Percentiles rank a stretch among this genome's conserved stretches.
phyloP scores from a whole-genome alignment of 2,329 filamentous ascomycete species.

The Cyphellophora attinorum region DNA sequence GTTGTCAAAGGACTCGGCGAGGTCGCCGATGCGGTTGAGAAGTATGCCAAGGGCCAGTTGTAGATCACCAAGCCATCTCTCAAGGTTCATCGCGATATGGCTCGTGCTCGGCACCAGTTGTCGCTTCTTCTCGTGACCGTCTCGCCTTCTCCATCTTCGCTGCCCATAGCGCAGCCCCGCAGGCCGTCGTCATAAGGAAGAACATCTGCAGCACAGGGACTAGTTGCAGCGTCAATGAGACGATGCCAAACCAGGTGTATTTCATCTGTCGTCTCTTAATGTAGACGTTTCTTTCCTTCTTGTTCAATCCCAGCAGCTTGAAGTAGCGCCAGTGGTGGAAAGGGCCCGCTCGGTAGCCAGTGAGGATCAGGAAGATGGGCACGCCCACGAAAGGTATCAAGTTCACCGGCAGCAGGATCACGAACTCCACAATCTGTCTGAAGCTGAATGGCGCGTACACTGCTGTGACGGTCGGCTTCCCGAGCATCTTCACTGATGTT shows the following conservation, averaged over 20 bases:
- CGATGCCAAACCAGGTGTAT: conserved; percentile 87
- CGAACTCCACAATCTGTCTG: conserved; percentile 79
- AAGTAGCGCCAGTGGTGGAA: conserved; percentile 89
- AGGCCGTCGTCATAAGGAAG: conserved; percentile 79
- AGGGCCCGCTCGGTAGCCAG: conserved; percentile 77
- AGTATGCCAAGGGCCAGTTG: conserved; percentile 6
- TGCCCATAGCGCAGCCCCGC: conserved; percentile 79
- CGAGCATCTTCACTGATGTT: conserved; percentile 68
- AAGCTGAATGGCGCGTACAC: conserved; percentile 83
- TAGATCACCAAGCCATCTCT: too few relatives aligned
- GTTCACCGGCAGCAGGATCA: conserved; percentile 72
- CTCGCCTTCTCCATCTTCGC: conserved; percentile 61
- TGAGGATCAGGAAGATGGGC: conserved; percentile 77
- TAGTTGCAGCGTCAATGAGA: conserved; percentile 77
- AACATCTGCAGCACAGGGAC: conserved; percentile 87
- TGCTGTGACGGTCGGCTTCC: conserved; percentile 66
- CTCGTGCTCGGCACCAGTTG: conserved; percentile 16
- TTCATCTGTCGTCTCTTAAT: conserved; percentile 62
- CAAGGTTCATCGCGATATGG: conserved; percentile 28
- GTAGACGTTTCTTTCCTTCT: conserved; percentile 62
- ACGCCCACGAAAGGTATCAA: conserved; percentile 76
- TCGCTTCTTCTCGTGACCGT: conserved; percentile 19
- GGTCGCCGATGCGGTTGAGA: conserved; percentile 35
- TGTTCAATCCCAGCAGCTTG: conserved; percentile 63
- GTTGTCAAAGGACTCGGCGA: conserved; percentile 49